These are phyloP conservation scores for Cydonia oblonga DNA, from an alignment of 331 rosid species.

Conservation along the genomic window DNA sequence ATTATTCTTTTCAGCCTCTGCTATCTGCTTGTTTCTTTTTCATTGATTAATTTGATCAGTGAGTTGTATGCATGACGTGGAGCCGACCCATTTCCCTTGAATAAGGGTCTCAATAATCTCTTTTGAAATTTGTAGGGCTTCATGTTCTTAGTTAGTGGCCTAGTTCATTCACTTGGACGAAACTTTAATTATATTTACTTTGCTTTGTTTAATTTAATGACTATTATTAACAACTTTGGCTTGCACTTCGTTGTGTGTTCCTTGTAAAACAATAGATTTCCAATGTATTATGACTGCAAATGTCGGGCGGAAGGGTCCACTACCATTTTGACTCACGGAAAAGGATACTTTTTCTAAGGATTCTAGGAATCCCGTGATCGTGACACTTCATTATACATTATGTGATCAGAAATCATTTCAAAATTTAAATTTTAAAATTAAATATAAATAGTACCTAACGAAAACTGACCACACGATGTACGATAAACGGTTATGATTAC, in stretches of 20 bases:
- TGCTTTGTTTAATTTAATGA: slow-evolving; percentile 21
- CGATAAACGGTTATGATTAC: no score
- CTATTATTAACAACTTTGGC: slow-evolving; percentile 18
- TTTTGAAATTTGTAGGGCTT: slow-evolving; percentile 48
- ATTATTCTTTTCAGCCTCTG: no score
- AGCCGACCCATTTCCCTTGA: slow-evolving; percentile 47
- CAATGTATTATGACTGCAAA: slow-evolving; percentile 26
- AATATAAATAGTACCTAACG: no score
- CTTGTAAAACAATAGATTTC: slow-evolving; percentile 11
- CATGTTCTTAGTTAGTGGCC: slow-evolving; percentile 53
- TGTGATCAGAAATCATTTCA: no score
- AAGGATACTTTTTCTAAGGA: no score
- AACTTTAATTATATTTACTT: slow-evolving; percentile 36
- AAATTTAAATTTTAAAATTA: no score
- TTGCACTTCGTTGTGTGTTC: slow-evolving; percentile 22
- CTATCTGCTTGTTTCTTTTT: no score
- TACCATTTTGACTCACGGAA: slow-evolving; percentile 35
- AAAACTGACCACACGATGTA: no score
- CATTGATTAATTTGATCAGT: slow-evolving; percentile 12
- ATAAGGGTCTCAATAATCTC: slow-evolving; percentile 37
- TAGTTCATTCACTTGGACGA: slow-evolving; percentile 43
- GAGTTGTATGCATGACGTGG: slow-evolving; percentile 49
- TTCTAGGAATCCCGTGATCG: no score
- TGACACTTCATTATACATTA: no score
- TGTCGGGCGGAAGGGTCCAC: slow-evolving; percentile 48